Percentiles rank a stretch among this genome's conserved stretches.
Evolutionary conservation across 352 stramenopile species (phyloP).

Genomic region (Globisporangium iwayamae): DNA sequence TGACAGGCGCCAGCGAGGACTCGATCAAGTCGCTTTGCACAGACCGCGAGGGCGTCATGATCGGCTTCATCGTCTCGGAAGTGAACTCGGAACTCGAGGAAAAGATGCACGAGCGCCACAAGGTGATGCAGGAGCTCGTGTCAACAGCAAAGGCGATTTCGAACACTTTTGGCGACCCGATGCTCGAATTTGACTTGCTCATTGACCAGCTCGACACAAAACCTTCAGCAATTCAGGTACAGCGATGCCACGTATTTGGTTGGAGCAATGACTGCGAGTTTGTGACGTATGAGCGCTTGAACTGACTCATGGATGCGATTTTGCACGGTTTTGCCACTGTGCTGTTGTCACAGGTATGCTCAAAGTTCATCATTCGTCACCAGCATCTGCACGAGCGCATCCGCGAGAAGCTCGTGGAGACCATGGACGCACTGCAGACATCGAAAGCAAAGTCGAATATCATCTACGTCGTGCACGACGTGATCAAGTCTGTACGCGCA

Average conservation of each 20-base stretch:
- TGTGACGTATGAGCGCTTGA: background rate
- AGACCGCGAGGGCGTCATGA: conserved; percentile 78
- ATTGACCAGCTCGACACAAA: conserved; percentile 85
- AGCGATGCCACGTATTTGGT: conserved; percentile 9
- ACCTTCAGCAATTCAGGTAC: conserved; percentile 78
- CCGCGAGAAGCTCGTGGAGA: conserved; percentile 57
- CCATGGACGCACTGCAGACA: conserved; percentile 59
- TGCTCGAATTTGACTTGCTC: conserved; percentile 84
- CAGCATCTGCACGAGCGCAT: conserved; percentile 69
- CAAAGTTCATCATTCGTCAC: conserved; percentile 82
- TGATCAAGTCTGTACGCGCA: conserved; percentile 71
- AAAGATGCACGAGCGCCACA: conserved; percentile 68
- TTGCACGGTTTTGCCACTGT: conserved; percentile 1
- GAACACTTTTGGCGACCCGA: conserved; percentile 73
- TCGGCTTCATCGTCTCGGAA: conserved; percentile 86
- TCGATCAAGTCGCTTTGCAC: conserved; percentile 85
- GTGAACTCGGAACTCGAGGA: conserved; percentile 84
- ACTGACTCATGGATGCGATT: conserved; percentile 7
- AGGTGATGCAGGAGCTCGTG: conserved; percentile 78
- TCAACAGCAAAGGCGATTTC: conserved; percentile 74
- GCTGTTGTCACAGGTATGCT: conserved; percentile 51
- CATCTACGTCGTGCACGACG: conserved; percentile 82
- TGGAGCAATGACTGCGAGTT: background rate
- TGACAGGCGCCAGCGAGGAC: conserved; percentile 65
- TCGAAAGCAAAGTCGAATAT: conserved; percentile 73